Evolutionary conservation across 352 stramenopile genomes (phyloP).

Genomic region (Halophytophthora batemanensis): DNA sequence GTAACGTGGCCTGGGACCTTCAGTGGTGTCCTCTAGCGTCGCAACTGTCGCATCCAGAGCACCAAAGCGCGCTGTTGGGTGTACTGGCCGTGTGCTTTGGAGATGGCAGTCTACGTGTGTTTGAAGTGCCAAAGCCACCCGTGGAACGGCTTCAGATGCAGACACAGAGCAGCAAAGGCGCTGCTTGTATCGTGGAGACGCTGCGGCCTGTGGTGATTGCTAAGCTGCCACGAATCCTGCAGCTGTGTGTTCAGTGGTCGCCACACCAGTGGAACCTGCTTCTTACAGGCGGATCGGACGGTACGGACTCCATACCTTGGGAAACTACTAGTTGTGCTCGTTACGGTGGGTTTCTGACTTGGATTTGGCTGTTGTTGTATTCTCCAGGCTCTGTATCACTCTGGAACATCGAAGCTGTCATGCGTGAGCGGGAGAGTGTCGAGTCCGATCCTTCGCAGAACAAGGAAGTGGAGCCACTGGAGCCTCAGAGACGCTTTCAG

Average conservation of each 20-base stretch:
- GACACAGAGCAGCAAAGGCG: slow-evolving; percentile 6
- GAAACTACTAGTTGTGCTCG: neutral
- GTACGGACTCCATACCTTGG: slow-evolving; percentile 20
- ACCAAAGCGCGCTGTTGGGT: slow-evolving; percentile 35
- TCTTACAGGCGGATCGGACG: slow-evolving; percentile 78
- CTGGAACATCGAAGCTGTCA: slow-evolving; percentile 65
- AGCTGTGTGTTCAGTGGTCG: slow-evolving; percentile 75
- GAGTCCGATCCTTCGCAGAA: neutral
- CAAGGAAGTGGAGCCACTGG: slow-evolving; percentile 27
- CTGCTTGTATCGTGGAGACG: slow-evolving; percentile 34
- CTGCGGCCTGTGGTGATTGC: slow-evolving; percentile 44
- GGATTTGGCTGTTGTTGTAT: slow-evolving; percentile 5
- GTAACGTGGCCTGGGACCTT: slow-evolving; percentile 77
- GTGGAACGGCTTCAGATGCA: slow-evolving; percentile 31
- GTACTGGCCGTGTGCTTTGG: slow-evolving; percentile 73
- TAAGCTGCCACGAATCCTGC: slow-evolving; percentile 42
- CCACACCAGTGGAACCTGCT: slow-evolving; percentile 64
- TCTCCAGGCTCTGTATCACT: slow-evolving; percentile 62
- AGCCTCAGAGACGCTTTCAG: slow-evolving; percentile 77
- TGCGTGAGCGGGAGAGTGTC: slow-evolving; percentile 9
- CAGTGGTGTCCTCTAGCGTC: slow-evolving; percentile 65
- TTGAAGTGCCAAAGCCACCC: slow-evolving; percentile 50
- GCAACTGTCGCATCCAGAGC: slow-evolving; percentile 29
- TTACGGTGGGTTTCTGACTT: too few species aligned
- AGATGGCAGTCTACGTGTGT: slow-evolving; percentile 70